Conservation (phyloP, 2,329 filamentous ascomycete genomes). For the Colletotrichum sp. region DNA sequence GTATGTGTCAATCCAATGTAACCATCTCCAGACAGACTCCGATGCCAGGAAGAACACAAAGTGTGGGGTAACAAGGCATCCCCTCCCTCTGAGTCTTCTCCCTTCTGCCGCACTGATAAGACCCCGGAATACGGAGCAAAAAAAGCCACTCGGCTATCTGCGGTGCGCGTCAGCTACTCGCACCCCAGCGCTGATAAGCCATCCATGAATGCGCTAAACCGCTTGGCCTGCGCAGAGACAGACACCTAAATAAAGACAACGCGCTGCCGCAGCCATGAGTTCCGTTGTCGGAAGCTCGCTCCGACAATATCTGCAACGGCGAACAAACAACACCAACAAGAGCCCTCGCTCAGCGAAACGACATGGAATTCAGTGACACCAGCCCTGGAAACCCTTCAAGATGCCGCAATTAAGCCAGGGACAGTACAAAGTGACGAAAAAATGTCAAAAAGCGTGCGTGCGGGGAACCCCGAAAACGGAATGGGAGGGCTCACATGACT, state of each 20-base stretch:
- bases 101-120: background rate
- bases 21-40: background rate
- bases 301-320: constrained; percentile 6
- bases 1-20: background rate
- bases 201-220: background rate
- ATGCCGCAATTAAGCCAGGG: constrained; percentile 20
- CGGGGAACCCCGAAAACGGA: background rate
- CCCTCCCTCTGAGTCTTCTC: background rate
- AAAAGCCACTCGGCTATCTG: background rate
- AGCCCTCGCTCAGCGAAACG: background rate
- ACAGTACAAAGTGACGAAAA: constrained; percentile 23
- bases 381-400: background rate
- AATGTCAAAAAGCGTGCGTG: constrained; percentile 23
- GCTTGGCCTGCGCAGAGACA: background rate
- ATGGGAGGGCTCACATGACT: background rate
- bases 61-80: background rate
- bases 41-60: background rate
- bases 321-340: background rate
- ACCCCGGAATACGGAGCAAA: background rate
- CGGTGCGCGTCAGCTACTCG: background rate
- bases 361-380: background rate
- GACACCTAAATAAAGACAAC: background rate
- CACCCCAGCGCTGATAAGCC: constrained; percentile 11
- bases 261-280: background rate
- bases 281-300: constrained; percentile 1